Evolutionary conservation across 2,329 filamentous ascomycete genomes (phyloP).

Genomic region (Coniochaeta sp.): DNA sequence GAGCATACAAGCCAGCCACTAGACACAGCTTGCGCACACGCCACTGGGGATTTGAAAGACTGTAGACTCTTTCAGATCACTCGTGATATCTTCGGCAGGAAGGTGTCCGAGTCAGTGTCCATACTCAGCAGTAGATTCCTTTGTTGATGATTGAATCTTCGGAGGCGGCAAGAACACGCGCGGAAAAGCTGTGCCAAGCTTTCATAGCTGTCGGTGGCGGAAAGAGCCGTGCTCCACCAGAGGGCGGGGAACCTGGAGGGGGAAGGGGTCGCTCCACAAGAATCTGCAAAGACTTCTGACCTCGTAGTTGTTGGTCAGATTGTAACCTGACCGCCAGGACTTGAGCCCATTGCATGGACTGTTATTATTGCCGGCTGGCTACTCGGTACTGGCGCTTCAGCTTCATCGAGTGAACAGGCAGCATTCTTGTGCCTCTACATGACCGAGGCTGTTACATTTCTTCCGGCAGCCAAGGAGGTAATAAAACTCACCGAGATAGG

Average conservation of each 20-base stretch:
- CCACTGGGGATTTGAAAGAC: background rate
- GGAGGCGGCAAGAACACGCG: too few species aligned
- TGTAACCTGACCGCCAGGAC: background rate
- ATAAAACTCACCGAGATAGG: background rate
- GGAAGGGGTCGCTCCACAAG: too few species aligned
- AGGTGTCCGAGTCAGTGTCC: background rate
- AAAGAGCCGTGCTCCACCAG: background rate
- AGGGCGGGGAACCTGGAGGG: too few species aligned
- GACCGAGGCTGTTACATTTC: background rate
- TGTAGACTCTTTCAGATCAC: background rate
- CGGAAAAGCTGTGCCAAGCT: background rate
- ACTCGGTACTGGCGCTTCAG: background rate
- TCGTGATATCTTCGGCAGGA: too few species aligned
- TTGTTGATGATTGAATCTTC: background rate
- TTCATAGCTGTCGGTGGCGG: background rate
- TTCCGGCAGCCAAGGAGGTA: background rate
- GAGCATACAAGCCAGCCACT: background rate
- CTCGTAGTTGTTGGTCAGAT: background rate
- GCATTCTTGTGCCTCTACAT: background rate
- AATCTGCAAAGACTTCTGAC: too few species aligned
- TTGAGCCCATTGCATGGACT: background rate
- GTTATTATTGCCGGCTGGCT: background rate
- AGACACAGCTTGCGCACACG: background rate
- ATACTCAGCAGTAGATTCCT: background rate
- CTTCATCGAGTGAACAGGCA: background rate